Evolutionary conservation across 352 stramenopile genomes (phyloP).

Genomic region (Thalassiosira sp.): DNA sequence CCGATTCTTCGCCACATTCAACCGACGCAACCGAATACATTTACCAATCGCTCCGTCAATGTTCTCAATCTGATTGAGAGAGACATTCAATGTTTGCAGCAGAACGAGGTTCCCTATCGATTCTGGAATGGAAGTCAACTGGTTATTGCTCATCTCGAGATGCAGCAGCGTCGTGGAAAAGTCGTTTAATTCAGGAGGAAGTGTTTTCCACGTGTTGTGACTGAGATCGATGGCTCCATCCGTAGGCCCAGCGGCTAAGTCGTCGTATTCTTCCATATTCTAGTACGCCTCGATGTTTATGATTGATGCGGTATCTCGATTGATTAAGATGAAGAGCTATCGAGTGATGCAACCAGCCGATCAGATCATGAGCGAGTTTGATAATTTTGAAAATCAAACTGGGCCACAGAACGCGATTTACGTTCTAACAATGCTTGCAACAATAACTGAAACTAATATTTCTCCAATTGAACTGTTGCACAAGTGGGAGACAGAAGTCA

Average conservation of each 20-base stretch:
- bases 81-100: conserved; percentile 36
- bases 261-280: conserved; percentile 48
- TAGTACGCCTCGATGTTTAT: background rate
- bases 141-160: conserved; percentile 43
- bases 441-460: too few relatives aligned
- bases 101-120: conserved; percentile 32
- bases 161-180: conserved; percentile 28
- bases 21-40: conserved; percentile 29
- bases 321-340: too few relatives aligned
- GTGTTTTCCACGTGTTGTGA: conserved; percentile 41
- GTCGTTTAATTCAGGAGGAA: conserved; percentile 22
- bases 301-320: too few relatives aligned
- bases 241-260: conserved; percentile 14
- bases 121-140: conserved; percentile 20
- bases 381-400: too few relatives aligned
- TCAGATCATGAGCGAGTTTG: too few relatives aligned
- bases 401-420: too few relatives aligned
- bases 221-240: conserved; percentile 31
- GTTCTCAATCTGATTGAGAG: conserved; percentile 34
- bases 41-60: conserved; percentile 46
- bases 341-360: too few relatives aligned
- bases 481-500: too few relatives aligned
- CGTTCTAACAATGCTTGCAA: too few relatives aligned
- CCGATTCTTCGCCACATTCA: conserved; percentile 38
- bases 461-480: too few relatives aligned